Percentiles rank a stretch among this genome's conserved stretches.
Evolutionary conservation across 352 stramenopile species (phyloP).

Genomic region (Globisporangium iwayamae): DNA sequence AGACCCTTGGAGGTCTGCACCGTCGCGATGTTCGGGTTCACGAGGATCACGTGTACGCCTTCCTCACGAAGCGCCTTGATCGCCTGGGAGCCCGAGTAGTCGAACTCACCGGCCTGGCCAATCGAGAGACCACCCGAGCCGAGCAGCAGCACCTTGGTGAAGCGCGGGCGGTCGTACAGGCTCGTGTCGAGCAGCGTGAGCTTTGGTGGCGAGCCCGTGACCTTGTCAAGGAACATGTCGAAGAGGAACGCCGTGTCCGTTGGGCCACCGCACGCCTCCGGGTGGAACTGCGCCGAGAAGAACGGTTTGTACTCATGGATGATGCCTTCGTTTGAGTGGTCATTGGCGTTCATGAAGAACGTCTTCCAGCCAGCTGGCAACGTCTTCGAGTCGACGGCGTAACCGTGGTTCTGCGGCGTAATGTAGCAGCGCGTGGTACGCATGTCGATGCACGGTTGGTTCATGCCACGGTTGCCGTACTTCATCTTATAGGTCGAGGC

Average conservation of each 20-base stretch:
- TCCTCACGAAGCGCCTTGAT: slow-evolving; percentile 99
- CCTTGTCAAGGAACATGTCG: slow-evolving; percentile 95
- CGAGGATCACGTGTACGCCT: slow-evolving; percentile 96
- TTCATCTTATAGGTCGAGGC: slow-evolving; percentile 97
- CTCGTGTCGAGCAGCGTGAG: slow-evolving; percentile 81
- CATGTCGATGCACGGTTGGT: slow-evolving; percentile 97
- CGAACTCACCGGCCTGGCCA: slow-evolving; percentile 98
- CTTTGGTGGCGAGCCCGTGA: slow-evolving; percentile 66
- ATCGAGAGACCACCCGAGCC: slow-evolving; percentile 97
- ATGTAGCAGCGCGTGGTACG: slow-evolving; percentile 97
- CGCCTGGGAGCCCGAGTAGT: slow-evolving; percentile 97
- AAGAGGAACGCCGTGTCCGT: slow-evolving; percentile 98
- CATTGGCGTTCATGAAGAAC: slow-evolving; percentile 98
- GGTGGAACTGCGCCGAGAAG: slow-evolving; percentile 99
- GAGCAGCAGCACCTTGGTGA: slow-evolving; percentile 97
- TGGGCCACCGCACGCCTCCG: slow-evolving; percentile 94
- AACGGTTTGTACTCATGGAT: slow-evolving; percentile 97
- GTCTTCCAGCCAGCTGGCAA: slow-evolving; percentile 93
- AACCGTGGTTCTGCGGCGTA: slow-evolving; percentile 99
- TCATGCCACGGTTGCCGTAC: slow-evolving; percentile 98
- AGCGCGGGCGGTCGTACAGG: slow-evolving; percentile 58
- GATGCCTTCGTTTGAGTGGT: slow-evolving; percentile 99
- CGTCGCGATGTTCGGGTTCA: slow-evolving; percentile 99
- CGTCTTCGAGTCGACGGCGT: slow-evolving; percentile 91
- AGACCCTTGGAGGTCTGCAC: slow-evolving; percentile 96